Evolutionary conservation across 371 early-diverging fungal species (phyloP), one percentile per base, ranked within the genome.

Genomic region (Mortierella polycephala): DNA sequence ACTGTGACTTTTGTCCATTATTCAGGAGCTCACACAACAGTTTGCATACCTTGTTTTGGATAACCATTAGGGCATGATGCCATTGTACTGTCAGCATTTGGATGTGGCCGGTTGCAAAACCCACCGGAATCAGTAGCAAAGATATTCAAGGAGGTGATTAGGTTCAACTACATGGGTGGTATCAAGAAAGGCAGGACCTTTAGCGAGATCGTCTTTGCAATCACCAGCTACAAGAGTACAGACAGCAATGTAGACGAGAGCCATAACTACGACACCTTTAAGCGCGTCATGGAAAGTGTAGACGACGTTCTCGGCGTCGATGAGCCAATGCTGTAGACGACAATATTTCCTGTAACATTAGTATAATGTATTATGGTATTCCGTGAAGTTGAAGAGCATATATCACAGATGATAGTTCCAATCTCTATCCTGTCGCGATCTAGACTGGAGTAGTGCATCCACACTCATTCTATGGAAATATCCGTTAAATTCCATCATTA

Each of bases 1-100:
- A n/a, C 42, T 52, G 14, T 62, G 8, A 16, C 49, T 7, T 12
- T 60, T 58, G 20, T 8, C 41, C 21, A 16, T 18, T 39, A 52
- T 16, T 61, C 4, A 2, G 4, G 30, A 30, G 30, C 30, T 30
- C 30, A 30, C 30, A 30, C 30, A 30, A 30, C 30, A 30, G 30
- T 30, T 30, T 4, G 30, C 30, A 30, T 30, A 12, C 37, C 37
- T 30, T 42, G 7, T 69, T 47, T 9, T 37, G 8, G 54, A 20
- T 20, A 14, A 56, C 30, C 37, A 47, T 12, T 55, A 83, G 84
- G 81, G 5, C 83, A 84, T 30, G 83, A 84, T 49, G 70, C 81
- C 0, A 84, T 84, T 56, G 84, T 84, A 0, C 50, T 84, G 11
- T 81, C 81, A 11, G 84, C 84, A 21, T 84, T 84, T 41, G 84